A percentile compares a stretch with the other conserved stretches of the same genome.
Conservation (phyloP, 345 rosid genomes). For the Lepidium africanum region DNA sequence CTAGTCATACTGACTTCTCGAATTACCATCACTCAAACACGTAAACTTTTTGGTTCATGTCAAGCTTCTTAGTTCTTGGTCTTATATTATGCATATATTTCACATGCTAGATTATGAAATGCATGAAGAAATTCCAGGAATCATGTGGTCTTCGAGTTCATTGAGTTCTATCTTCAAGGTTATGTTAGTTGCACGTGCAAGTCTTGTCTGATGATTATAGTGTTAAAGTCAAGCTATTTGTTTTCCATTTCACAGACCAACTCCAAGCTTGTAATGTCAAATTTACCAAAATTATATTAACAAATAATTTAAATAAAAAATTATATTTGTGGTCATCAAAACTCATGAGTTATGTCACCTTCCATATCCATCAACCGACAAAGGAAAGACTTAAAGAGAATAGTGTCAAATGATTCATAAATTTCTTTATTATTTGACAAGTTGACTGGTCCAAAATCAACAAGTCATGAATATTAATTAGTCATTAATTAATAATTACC, state of each 20-base stretch:
- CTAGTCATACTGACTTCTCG: slow-evolving; percentile 73
- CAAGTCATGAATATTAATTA: too few species aligned
- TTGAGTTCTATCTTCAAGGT: not conserved
- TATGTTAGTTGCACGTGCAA: not conserved
- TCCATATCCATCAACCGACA: too few species aligned
- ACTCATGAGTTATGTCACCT: too few species aligned
- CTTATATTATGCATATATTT: not conserved
- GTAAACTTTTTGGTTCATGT: slow-evolving; percentile 13
- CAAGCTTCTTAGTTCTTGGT: not conserved
- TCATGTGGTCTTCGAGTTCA: not conserved
- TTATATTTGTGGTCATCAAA: too few species aligned
- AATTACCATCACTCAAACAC: slow-evolving; percentile 64
- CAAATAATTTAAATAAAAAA: too few species aligned
- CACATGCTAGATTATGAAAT: not conserved
- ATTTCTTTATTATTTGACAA: too few species aligned
- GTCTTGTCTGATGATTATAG: slow-evolving; percentile 1
- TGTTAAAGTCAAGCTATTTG: slow-evolving; percentile 38
- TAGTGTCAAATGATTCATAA: too few species aligned
- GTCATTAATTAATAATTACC: too few species aligned
- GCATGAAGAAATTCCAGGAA: not conserved
- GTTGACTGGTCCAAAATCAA: too few species aligned
- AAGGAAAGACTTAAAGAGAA: too few species aligned
- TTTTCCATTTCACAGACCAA: slow-evolving; percentile 24
- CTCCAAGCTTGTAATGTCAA: not conserved
- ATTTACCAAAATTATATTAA: too few species aligned